phyloP scores from a whole-genome alignment of 805 yeast genomes.

The Starmerella apis region DNA sequence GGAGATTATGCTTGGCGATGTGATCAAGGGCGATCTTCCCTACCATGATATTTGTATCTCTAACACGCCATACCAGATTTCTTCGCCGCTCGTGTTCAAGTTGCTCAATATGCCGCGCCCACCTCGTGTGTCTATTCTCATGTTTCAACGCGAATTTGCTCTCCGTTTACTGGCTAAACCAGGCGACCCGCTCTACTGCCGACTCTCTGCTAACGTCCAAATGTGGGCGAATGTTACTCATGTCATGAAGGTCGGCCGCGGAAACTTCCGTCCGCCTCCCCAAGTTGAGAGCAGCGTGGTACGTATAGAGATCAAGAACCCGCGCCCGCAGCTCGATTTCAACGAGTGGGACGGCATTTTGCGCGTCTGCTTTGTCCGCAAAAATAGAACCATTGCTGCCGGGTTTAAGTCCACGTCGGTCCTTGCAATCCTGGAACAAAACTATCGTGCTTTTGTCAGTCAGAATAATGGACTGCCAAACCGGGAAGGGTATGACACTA shows the following conservation, averaged over 20 bases:
- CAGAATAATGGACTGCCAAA: slow-evolving; percentile 37
- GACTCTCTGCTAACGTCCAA: slow-evolving; percentile 92
- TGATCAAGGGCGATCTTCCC: slow-evolving; percentile 89
- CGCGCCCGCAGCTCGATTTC: slow-evolving; percentile 88
- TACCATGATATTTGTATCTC: slow-evolving; percentile 93
- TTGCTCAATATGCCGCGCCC: slow-evolving; percentile 83
- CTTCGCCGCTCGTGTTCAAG: slow-evolving; percentile 92
- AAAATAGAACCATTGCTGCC: slow-evolving; percentile 84
- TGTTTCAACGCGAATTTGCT: slow-evolving; percentile 98
- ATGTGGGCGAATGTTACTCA: slow-evolving; percentile 99
- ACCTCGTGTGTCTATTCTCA: slow-evolving; percentile 85
- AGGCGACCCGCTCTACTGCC: slow-evolving; percentile 87
- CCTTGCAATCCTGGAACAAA: slow-evolving; percentile 69
- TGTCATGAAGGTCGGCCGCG: slow-evolving; percentile 95
- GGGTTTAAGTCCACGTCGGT: slow-evolving; percentile 80
- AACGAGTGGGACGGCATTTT: slow-evolving; percentile 95
- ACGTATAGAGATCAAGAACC: slow-evolving; percentile 78
- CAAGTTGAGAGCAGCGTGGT: slow-evolving; percentile 96
- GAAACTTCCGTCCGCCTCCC: slow-evolving; percentile 96
- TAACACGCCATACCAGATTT: slow-evolving; percentile 94
- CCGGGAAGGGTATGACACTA: slow-evolving; percentile 36
- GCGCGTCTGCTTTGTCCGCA: slow-evolving; percentile 83
- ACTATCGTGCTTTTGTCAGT: slow-evolving; percentile 68
- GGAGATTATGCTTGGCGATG: slow-evolving; percentile 88
- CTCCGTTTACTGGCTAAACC: slow-evolving; percentile 87